Evolutionary conservation across 1,139 yeast genomes (phyloP), one percentile per base, ranked within the genome.

Genomic region (Torulaspora globosa): DNA sequence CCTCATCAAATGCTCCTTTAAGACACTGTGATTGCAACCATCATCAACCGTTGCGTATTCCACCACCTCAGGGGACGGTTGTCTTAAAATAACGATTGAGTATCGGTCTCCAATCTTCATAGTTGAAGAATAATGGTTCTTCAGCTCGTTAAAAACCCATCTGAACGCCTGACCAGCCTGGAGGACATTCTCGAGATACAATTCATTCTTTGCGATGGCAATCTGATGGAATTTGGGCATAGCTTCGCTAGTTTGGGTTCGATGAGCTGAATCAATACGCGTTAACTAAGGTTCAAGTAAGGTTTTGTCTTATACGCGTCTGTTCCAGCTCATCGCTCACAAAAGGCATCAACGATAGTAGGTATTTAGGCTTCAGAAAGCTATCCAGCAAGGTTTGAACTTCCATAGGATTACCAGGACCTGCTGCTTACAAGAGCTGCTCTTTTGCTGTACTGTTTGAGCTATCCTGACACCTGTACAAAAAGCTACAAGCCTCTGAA

Each of bases 121-220:
- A 15, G 60, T 56, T 3, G 59, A 54, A 3, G 53, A 42, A 40
- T 56, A 60, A 18, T 51, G 46, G 11, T 51, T 51, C 5, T 48
- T 43, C 2, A 41, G 24, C 38, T 56, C 63, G 42, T 63, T 52
- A 26, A 49, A 48, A 7, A 63, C 62, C 62, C 67, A 71, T 50
- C 75, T 57, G 56, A 85, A 85, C 0, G 94, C 81, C 65, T 90
- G 97, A 0, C 97, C 97, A 62, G 96, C 87, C 46, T 95, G 74
- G 34, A 90, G 72, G 0, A 89, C 94, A 43, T 80, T 78, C 5
- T 79, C 68, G n/a, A 89, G 65, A 28, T 75, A 68, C 1, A 88
- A 69, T 55, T 88, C 96, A 1, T 57, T 54, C 5, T 48, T 48
- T 9, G 34, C 39, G 6, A 47, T 27, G 12, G 15, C 41, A 16